A percentile compares a stretch with the other conserved stretches of the same genome.
Conservation (phyloP, 2,329 filamentous ascomycete genomes). For the Pseudogymnoascus sp. region DNA sequence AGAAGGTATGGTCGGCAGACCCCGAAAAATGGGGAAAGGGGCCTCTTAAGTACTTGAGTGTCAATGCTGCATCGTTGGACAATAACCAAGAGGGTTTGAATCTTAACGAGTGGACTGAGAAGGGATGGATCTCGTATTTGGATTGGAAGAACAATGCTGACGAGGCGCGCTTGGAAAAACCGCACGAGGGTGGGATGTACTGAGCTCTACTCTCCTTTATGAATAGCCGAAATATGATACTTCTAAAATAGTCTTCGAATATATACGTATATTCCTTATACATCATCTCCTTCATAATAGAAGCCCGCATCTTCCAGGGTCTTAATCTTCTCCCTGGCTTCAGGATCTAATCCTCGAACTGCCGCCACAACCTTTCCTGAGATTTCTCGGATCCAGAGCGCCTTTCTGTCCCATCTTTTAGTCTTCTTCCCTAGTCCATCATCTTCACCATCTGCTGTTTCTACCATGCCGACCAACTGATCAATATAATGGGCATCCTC, state of each 20-base stretch:
- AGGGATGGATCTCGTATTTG: slow-evolving; percentile 27
- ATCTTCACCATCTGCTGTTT: not conserved
- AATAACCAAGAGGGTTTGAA: slow-evolving; percentile 32
- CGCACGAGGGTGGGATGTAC: slow-evolving; percentile 24
- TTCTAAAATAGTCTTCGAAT: not conserved
- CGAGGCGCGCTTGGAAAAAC: slow-evolving; percentile 16
- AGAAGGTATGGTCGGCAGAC: slow-evolving; percentile 27
- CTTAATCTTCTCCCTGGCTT: slow-evolving; percentile 56
- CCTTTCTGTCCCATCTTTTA: not conserved
- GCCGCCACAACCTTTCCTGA: not conserved
- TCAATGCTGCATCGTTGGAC: slow-evolving; percentile 34
- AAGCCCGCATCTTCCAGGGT: slow-evolving; percentile 59
- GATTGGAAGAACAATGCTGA: slow-evolving; percentile 15
- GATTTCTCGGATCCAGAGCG: not conserved
- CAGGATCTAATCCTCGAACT: slow-evolving; percentile 40
- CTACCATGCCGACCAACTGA: slow-evolving; percentile 32
- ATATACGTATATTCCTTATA: slow-evolving; percentile 14
- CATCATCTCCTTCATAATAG: slow-evolving; percentile 54
- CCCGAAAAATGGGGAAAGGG: slow-evolving; percentile 24
- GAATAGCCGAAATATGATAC: not conserved
- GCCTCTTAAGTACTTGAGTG: slow-evolving; percentile 28
- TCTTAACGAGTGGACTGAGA: slow-evolving; percentile 31
- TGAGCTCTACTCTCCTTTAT: slow-evolving; percentile 3
- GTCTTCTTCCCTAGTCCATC: not conserved
- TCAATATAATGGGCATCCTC: slow-evolving; percentile 66